phyloP scores from a whole-genome alignment of 179 eudicot species.

The Beta macrorhiza region DNA sequence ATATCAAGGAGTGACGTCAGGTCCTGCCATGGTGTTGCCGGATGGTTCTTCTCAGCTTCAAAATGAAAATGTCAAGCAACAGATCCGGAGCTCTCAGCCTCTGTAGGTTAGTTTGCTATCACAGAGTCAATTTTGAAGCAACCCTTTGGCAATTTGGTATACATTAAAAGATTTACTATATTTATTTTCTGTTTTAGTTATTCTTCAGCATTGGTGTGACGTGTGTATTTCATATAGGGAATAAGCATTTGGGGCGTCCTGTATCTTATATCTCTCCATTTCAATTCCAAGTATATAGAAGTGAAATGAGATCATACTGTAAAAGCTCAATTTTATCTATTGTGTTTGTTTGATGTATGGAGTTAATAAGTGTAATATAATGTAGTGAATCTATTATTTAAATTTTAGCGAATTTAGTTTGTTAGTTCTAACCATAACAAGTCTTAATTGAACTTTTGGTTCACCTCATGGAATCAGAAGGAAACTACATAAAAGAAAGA shows the following conservation, averaged over 20 bases:
- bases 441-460: neutral
- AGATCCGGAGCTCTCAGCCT: slow-evolving; percentile 51
- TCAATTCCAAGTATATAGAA: slow-evolving; percentile 35
- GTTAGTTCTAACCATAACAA: no score
- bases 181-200: slow-evolving; percentile 23
- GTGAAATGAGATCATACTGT: slow-evolving; percentile 42
- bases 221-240: slow-evolving; percentile 50
- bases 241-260: slow-evolving; percentile 42
- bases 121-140: slow-evolving; percentile 65
- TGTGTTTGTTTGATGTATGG: slow-evolving; percentile 31
- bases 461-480: no score
- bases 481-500: no score
- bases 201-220: slow-evolving; percentile 58
- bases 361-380: slow-evolving; percentile 30
- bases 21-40: slow-evolving; percentile 37
- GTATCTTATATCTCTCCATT: slow-evolving; percentile 38
- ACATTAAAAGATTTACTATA: slow-evolving; percentile 27
- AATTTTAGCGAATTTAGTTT: neutral
- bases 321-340: slow-evolving; percentile 34
- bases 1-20: slow-evolving; percentile 55
- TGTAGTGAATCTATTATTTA: neutral
- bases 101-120: slow-evolving; percentile 37
- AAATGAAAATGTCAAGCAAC: slow-evolving; percentile 48
- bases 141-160: slow-evolving; percentile 31
- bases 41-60: slow-evolving; percentile 56